Evolutionary conservation across 805 yeast genomes (phyloP).

Genomic region (Priceomyces castillae): DNA sequence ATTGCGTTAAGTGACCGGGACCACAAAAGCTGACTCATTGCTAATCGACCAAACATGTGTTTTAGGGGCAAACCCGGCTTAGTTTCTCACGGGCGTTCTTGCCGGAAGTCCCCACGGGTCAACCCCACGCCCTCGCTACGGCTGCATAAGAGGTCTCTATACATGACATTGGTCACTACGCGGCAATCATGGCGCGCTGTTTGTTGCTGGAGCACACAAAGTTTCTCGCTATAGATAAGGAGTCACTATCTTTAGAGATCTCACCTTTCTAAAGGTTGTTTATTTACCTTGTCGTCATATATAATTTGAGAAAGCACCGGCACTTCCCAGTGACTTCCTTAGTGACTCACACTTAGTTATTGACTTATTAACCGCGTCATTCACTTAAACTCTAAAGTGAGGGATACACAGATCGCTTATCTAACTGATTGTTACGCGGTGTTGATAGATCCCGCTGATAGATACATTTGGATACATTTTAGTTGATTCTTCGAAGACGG

Average conservation of each 20-base stretch:
- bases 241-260: neutral
- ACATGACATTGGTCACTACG: neutral
- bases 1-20: neutral
- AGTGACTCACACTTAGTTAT: neutral
- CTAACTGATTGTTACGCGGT: neutral
- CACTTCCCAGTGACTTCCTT: neutral
- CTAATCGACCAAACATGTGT: neutral
- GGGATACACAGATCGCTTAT: neutral
- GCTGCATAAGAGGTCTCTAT: neutral
- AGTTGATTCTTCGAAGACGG: neutral
- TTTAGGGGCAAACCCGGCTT: neutral
- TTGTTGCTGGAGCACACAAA: neutral
- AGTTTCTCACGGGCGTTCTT: neutral
- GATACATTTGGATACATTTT: neutral
- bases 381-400: neutral
- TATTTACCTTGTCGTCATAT: conserved; percentile 1
- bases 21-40: neutral
- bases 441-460: neutral
- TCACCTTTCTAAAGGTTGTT: neutral
- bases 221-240: neutral
- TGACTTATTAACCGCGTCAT: neutral
- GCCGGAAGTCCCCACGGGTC: neutral
- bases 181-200: neutral
- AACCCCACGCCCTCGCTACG: neutral
- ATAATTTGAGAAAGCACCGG: neutral